Evolutionary conservation across 805 yeast species (phyloP).

Genomic region (Hanseniaspora vineae): DNA sequence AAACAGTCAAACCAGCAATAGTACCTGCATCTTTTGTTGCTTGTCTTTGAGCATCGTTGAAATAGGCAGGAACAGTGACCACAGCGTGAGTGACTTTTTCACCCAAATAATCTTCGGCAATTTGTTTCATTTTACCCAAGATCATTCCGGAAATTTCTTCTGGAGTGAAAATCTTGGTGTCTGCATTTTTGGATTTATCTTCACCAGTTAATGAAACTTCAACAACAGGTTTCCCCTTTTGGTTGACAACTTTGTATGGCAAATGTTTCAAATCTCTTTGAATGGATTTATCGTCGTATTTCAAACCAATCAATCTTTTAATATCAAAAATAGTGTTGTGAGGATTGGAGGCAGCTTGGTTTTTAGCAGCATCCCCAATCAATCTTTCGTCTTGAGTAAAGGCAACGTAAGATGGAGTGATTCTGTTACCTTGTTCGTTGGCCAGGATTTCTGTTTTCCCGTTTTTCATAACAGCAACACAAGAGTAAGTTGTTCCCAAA

Average conservation of each 20-base stretch:
- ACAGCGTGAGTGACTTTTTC: conserved; percentile 77
- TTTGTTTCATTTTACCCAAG: conserved; percentile 80
- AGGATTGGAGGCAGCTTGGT: conserved; percentile 87
- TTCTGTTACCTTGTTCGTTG: conserved; percentile 95
- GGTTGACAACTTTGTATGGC: conserved; percentile 60
- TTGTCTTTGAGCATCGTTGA: conserved; percentile 89
- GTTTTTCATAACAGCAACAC: conserved; percentile 81
- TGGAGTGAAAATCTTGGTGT: conserved; percentile 75
- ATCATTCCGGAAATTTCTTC: conserved; percentile 92
- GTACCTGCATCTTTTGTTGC: conserved; percentile 91
- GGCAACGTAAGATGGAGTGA: conserved; percentile 90
- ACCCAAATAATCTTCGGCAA: conserved; percentile 86
- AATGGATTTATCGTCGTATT: conserved; percentile 63
- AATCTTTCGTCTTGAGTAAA: conserved; percentile 86
- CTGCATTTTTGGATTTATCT: conserved; percentile 31
- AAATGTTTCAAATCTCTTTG: conserved; percentile 73
- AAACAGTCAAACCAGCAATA: conserved; percentile 78
- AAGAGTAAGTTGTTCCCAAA: conserved; percentile 94
- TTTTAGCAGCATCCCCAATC: conserved; percentile 94
- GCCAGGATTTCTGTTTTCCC: conserved; percentile 89
- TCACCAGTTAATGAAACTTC: conserved; percentile 34
- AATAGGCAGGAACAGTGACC: conserved; percentile 87
- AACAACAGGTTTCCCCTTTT: conserved; percentile 73
- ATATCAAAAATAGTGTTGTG: conserved; percentile 79
- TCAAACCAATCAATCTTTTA: conserved; percentile 81